These are phyloP conservation scores for Calonectria hawksworthii DNA, from an alignment of 2,329 filamentous ascomycete genomes.

Conservation along the genomic window DNA sequence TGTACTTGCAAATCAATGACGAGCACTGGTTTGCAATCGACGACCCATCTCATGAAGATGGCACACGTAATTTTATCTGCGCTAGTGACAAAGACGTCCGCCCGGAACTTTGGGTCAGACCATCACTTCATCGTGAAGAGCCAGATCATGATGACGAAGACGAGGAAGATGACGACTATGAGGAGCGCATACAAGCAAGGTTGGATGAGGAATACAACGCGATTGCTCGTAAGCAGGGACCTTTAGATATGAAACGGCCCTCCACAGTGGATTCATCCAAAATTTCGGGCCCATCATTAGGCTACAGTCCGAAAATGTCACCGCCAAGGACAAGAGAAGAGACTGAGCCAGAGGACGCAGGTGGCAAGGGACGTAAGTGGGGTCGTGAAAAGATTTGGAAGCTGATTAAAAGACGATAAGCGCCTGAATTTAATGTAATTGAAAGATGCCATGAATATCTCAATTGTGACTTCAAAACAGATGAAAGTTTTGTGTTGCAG, in stretches of 20 bases:
- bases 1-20: constrained; percentile 6
- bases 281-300: too few relatives aligned
- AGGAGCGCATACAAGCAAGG: not conserved
- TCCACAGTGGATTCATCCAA: not conserved
- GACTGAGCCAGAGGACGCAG: not conserved
- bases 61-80: not conserved
- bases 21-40: constrained; percentile 16
- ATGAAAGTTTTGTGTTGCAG: not conserved
- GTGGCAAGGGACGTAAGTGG: not conserved
- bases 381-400: not conserved
- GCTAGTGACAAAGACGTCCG: not conserved
- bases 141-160: not conserved
- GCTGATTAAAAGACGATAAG: not conserved
- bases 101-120: constrained; percentile 1
- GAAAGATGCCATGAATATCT: not conserved
- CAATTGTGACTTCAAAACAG: not conserved
- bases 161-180: not conserved
- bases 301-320: not conserved
- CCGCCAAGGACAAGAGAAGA: not conserved
- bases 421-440: not conserved
- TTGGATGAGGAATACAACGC: not conserved
- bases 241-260: not conserved
- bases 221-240: not conserved
- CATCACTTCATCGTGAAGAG: not conserved
- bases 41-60: not conserved